These are phyloP conservation scores for Crotalaria pallida DNA, from an alignment of 306 rosid species.

Conservation along the genomic window DNA sequence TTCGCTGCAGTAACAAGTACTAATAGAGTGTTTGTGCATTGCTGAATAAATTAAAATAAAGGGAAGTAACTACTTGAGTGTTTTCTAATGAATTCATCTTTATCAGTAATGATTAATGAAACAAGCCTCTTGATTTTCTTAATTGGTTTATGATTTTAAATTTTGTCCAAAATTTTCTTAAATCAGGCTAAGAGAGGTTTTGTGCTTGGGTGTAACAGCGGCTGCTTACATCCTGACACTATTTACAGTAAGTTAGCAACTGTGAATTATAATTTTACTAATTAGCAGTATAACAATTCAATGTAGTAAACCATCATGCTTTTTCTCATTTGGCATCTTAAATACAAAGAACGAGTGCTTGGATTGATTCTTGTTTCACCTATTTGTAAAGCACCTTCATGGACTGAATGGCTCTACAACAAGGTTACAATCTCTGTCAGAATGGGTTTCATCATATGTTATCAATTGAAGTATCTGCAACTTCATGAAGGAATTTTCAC, in stretches of 20 bases:
- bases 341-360: constrained; percentile 65
- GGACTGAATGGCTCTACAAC: constrained; percentile 89
- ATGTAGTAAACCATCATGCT: neutral
- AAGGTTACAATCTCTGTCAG: constrained; percentile 45
- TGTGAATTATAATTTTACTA: neutral
- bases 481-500: constrained; percentile 3
- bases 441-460: neutral
- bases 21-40: neutral
- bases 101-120: neutral
- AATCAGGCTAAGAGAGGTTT: constrained; percentile 68
- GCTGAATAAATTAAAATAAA: constrained; percentile 2
- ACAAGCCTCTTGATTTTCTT: neutral
- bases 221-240: constrained; percentile 83
- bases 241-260: constrained; percentile 62
- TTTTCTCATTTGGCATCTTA: constrained; percentile 51
- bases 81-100: neutral
- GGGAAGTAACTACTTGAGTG: neutral
- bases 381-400: constrained; percentile 69
- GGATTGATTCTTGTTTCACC: constrained; percentile 88
- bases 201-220: constrained; percentile 86
- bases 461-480: constrained; percentile 9
- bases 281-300: constrained; percentile 5
- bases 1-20: neutral
- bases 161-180: constrained; percentile 5
- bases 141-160: constrained; percentile 16